Base-by-base conservation (phyloP, 2,329 filamentous ascomycete genomes). In the Aspergillus amoenus region DNA sequence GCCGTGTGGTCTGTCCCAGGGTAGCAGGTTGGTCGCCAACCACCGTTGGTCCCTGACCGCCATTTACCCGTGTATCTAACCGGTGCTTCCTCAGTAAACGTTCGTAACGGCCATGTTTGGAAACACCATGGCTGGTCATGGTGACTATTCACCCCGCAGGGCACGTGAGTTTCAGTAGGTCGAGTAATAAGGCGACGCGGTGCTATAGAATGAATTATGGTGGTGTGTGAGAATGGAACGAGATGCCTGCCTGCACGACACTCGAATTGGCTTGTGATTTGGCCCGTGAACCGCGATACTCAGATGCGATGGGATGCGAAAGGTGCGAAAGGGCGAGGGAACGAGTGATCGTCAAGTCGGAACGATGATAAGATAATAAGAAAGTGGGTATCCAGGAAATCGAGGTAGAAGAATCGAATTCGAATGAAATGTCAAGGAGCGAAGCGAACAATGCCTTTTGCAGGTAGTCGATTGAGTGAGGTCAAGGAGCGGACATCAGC, bases 401-500 rank as follows among this genome's bases (percentile, higher is more conserved):
- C 6, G 11, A 34, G 24, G 30, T 40, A 43, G 18, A 12, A 34
- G 30, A 49, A 24, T 41, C 6, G 44, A 49, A 57, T 22, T 11
- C 12, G 22, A 52, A 15, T 24, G 18, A 39, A 37, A 42, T 8
- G 27, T 52, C 43, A 57, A 52, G 34, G 52, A 55, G 44, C 44
- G 52, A 47, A 22, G 45, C 37, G 39, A 49, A 48, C 52, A 55
- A 55, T 43, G 44, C 21, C 37, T 52, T 43, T 47, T 40, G 44
- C 44, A 47, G 34, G 32, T 43, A 27, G 39, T 30, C 27, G 27
- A 30, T 21, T 27, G 24, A n/a, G 27, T 30, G 43, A 52, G 45
- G 52, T 57, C 55, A 57, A 57, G 40, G 55, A 57, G 55, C 41
- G 55, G 55, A 57, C 55, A 54, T 57, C 55, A 54, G 48, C 55